These are phyloP conservation scores for Ogataea pignaliae DNA, from an alignment of 805 yeast species.

Conservation along the genomic window DNA sequence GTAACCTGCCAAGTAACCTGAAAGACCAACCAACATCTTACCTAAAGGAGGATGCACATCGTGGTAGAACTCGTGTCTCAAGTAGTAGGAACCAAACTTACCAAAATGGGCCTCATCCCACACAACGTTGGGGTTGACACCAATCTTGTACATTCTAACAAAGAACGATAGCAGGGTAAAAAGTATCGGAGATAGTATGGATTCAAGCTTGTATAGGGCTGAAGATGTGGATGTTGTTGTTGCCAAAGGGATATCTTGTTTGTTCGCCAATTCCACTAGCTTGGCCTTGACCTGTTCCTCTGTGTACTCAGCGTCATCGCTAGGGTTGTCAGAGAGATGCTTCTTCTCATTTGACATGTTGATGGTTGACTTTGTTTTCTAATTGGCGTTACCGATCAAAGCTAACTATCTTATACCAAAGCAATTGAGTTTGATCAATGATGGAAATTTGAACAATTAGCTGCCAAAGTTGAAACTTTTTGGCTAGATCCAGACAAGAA, in stretches of 20 bases:
- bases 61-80: constrained; percentile 84
- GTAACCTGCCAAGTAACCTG: constrained; percentile 85
- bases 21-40: constrained; percentile 83
- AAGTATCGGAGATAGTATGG: constrained; percentile 47
- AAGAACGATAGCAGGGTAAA: constrained; percentile 68
- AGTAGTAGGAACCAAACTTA: constrained; percentile 88
- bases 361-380: background rate
- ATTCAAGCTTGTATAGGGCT: constrained; percentile 22
- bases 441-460: no score
- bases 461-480: no score
- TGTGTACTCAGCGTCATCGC: constrained; percentile 11
- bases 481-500: no score
- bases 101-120: constrained; percentile 98
- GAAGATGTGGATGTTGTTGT: constrained; percentile 2
- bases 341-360: constrained; percentile 1
- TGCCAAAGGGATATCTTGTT: constrained; percentile 8
- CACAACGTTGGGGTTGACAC: constrained; percentile 69
- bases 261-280: constrained; percentile 24
- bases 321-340: constrained; percentile 1
- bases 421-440: no score
- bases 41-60: constrained; percentile 98
- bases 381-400: no score
- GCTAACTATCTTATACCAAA: no score
- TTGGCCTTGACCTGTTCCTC: constrained; percentile 30
- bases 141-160: constrained; percentile 72